Percentiles rank a stretch among this genome's conserved stretches.
phyloP scores from a whole-genome alignment of 2,329 filamentous ascomycete genomes.

The Colletotrichum plurivorum region DNA sequence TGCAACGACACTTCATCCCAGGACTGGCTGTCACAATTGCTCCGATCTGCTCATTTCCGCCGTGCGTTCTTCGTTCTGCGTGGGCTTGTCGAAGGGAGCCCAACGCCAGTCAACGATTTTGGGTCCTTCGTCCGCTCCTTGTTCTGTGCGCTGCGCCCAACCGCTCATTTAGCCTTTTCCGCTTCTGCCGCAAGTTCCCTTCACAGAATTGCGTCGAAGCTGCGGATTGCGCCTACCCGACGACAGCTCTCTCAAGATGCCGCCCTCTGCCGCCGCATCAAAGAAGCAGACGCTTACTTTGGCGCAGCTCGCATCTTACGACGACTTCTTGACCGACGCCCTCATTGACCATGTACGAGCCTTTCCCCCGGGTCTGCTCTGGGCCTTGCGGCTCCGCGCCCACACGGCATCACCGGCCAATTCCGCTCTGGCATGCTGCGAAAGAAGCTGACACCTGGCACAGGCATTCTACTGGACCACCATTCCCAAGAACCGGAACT shows the following conservation, averaged over 20 bases:
- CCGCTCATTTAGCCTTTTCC: slow-evolving; percentile 37
- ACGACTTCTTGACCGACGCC: slow-evolving; percentile 95
- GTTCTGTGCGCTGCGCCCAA: slow-evolving; percentile 33
- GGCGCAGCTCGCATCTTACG: slow-evolving; percentile 90
- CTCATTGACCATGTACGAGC: slow-evolving; percentile 90
- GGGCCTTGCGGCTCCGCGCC: too few relatives aligned
- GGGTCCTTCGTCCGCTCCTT: slow-evolving; percentile 34
- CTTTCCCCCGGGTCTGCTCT: too few relatives aligned
- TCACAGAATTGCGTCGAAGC: slow-evolving; percentile 24
- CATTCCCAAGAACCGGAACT: slow-evolving; percentile 92
- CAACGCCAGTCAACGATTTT: slow-evolving; percentile 17
- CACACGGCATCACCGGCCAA: not conserved
- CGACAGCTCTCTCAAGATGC: slow-evolving; percentile 48
- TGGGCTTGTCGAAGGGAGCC: slow-evolving; percentile 38
- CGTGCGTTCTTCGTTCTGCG: slow-evolving; percentile 14
- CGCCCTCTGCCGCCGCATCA: slow-evolving; percentile 52
- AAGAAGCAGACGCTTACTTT: slow-evolving; percentile 79
- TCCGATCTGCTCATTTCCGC: not conserved
- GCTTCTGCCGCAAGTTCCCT: slow-evolving; percentile 10
- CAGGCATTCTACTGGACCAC: slow-evolving; percentile 97
- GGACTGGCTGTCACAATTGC: slow-evolving; percentile 17
- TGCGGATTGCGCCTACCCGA: slow-evolving; percentile 17
- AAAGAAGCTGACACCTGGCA: slow-evolving; percentile 32
- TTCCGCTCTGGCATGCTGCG: slow-evolving; percentile 40
- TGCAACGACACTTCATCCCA: slow-evolving; percentile 11